phyloP scores from a whole-genome alignment of 345 rosid species.

The Syzygium jambos region DNA sequence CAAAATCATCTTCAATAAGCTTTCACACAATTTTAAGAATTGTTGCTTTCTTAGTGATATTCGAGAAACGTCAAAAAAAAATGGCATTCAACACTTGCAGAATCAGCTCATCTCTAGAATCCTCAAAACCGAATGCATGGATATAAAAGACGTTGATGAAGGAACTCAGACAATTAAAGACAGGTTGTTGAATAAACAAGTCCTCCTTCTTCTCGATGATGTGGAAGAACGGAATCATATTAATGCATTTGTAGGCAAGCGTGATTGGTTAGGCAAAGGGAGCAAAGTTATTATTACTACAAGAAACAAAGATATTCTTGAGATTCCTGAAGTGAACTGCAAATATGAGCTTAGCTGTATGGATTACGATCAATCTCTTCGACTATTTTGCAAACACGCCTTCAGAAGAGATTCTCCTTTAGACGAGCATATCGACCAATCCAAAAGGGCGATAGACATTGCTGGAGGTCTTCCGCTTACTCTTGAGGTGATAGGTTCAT shows the following conservation, averaged over 20 bases:
- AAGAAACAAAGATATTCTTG: rapidly evolving
- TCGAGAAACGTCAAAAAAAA: no score
- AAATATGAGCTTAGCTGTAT: rapidly evolving
- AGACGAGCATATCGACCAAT: background rate
- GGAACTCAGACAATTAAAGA: background rate
- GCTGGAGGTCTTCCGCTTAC: background rate
- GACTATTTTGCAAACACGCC: background rate
- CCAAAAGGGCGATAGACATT: background rate
- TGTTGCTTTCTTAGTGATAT: background rate
- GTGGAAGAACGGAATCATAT: rapidly evolving
- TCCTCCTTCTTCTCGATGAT: background rate
- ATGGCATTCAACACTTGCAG: no score
- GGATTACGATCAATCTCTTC: rapidly evolving
- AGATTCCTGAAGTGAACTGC: rapidly evolving
- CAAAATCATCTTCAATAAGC: background rate
- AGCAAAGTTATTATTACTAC: background rate
- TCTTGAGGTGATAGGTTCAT: background rate
- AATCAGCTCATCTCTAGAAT: no score
- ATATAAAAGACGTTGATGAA: no score
- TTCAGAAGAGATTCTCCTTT: background rate
- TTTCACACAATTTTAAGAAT: background rate
- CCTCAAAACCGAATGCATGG: no score
- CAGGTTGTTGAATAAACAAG: background rate
- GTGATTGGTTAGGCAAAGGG: rapidly evolving
- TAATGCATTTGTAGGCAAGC: rapidly evolving